phyloP scores from a whole-genome alignment of 805 yeast genomes.

The Suhomyces sp. region DNA sequence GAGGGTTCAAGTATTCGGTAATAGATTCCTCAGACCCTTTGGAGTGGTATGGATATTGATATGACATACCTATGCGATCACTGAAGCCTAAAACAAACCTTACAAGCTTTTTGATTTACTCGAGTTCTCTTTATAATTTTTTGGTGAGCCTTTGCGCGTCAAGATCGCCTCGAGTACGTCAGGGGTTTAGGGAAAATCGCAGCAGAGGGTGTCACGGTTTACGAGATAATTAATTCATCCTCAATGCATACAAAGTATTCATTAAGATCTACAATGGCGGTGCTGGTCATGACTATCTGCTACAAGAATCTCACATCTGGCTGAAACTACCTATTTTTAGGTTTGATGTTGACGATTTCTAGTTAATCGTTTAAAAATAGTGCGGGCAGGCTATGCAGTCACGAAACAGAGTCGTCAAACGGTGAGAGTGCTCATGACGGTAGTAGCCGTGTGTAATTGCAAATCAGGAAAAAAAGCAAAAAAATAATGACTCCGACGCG shows the following conservation, averaged over 20 bases:
- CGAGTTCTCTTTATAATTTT: not conserved
- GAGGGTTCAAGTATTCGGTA: slow-evolving; percentile 13
- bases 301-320: not conserved
- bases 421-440: not conserved
- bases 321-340: not conserved
- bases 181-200: not conserved
- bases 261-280: not conserved
- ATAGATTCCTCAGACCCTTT: slow-evolving; percentile 9
- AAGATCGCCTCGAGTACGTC: not conserved
- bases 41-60: slow-evolving; percentile 1
- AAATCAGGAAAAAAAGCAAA: not conserved
- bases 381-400: not conserved
- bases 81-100: not conserved
- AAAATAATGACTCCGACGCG: slow-evolving; percentile 3
- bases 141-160: not conserved
- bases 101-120: not conserved
- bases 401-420: not conserved
- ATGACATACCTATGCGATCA: not conserved
- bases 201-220: not conserved
- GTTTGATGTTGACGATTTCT: not conserved
- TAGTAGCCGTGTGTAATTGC: not conserved
- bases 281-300: not conserved
- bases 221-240: not conserved
- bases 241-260: not conserved
- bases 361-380: not conserved